Conservation (phyloP, 345 rosid species). For the Garcia nutans region DNA sequence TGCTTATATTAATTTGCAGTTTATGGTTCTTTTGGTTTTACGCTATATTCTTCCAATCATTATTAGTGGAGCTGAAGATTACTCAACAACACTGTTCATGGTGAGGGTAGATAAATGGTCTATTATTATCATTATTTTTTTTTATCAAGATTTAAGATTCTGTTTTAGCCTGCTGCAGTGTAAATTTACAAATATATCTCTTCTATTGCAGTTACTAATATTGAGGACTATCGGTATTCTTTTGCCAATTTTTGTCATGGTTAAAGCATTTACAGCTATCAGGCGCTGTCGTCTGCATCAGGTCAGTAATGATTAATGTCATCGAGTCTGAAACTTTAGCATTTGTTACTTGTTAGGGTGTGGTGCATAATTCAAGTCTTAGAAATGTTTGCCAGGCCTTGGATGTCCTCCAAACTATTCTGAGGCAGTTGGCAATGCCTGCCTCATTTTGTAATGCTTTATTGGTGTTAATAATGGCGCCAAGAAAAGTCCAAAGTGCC, state of each 20-base stretch:
- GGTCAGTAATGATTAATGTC: conserved; percentile 23
- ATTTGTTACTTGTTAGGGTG: not conserved
- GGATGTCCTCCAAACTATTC: not conserved
- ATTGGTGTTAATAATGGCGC: not conserved
- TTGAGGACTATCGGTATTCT: conserved; percentile 64
- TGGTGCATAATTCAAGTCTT: no score
- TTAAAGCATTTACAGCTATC: conserved; percentile 46
- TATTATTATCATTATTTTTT: no score
- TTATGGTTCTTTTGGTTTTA: conserved; percentile 61
- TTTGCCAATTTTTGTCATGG: conserved; percentile 56
- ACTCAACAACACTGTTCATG: conserved; percentile 51
- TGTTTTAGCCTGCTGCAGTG: not conserved
- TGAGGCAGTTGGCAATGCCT: not conserved
- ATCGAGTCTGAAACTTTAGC: not conserved
- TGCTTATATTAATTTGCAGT: conserved; percentile 43
- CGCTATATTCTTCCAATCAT: conserved; percentile 70
- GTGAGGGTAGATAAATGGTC: conserved; percentile 36
- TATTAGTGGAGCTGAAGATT: conserved; percentile 48
- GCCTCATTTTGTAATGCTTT: not conserved
- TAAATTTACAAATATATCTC: not conserved
- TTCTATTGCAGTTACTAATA: conserved; percentile 46
- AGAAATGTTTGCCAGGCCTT: not conserved
- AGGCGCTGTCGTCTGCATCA: conserved; percentile 47
- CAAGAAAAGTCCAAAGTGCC: not conserved
- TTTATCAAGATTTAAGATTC: not conserved